Base-by-base conservation (phyloP, 140 eudicot species). In the Erigeron philadelphicus region DNA sequence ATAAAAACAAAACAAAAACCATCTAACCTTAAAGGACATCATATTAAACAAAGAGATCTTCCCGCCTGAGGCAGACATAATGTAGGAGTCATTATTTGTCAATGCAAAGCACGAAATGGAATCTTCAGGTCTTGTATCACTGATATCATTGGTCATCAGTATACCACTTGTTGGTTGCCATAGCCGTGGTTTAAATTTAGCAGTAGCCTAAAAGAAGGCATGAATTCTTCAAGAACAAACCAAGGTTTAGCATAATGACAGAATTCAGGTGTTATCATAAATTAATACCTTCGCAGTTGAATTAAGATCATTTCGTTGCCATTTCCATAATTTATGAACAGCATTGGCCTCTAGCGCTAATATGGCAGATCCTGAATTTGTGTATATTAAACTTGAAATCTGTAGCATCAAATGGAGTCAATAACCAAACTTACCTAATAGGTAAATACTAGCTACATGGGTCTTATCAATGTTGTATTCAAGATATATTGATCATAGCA, bases 91-190 rank as follows among this genome's bases (percentile, higher is more conserved):
- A 73, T 89, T 89, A 83, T 89, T 89, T 31, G 96, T 86, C 31
- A 89, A 78, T 42, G 96, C 96, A 71, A 89, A 84, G 76, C 96
- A 89, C 31, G 90, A 76, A 72, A 86, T 90, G 50, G 87, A 86
- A 72, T 89, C 96, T 75, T 89, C 95, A 16, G 85, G 85, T 59
- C 75, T 82, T 45, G 88, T 76, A 50, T 84, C 96, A 66, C 87
- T 84, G 35, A 86, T 74, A 71, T 86, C 96, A 67, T 89, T 89
- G 9, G 90, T 84, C 96, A 89, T 89, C 75, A 82, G 66, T 73
- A 86, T 89, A 42, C 96, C 95, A 80, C 96, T 86, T 19, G 90
- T 59, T 65, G 95, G 96, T 75, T 89, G 95, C 96, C 94, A 89
- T 46, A 86, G 76, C 75, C 84, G 94, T 46, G 95, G 90, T 57